Conservation (phyloP, 139 green algal genomes). For the Microglena sp. region DNA sequence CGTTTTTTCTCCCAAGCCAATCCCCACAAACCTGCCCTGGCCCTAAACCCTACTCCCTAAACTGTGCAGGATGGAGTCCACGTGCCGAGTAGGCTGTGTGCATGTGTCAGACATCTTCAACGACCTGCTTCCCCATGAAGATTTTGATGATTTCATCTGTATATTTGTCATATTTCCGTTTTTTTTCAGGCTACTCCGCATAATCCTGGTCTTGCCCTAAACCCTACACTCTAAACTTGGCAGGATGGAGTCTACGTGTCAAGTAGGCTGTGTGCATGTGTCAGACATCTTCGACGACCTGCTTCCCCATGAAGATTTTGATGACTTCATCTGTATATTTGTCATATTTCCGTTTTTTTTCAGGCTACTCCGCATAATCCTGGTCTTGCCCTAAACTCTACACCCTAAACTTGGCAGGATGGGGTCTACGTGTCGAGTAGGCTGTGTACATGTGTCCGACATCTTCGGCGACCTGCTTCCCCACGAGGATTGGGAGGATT, state of each 20-base stretch:
- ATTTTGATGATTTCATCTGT: too few relatives aligned
- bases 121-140: slow-evolving; percentile 22
- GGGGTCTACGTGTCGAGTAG: slow-evolving; percentile 23
- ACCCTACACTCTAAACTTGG: too few relatives aligned
- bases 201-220: too few relatives aligned
- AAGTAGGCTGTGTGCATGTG: slow-evolving; percentile 40
- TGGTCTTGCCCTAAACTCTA: neutral
- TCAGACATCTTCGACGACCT: slow-evolving; percentile 26
- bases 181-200: too few relatives aligned
- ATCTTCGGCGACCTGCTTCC: slow-evolving; percentile 22
- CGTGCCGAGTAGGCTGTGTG: slow-evolving; percentile 26
- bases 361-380: neutral
- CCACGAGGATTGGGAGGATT: too few relatives aligned
- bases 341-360: too few relatives aligned
- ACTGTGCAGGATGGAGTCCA: slow-evolving; percentile 19
- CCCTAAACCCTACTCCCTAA: neutral
- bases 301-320: slow-evolving; percentile 26
- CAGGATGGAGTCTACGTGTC: too few relatives aligned
- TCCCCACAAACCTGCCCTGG: neutral
- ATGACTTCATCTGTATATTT: neutral
- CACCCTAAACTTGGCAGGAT: slow-evolving; percentile 6
- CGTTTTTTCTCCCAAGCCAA: neutral
- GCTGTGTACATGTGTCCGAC: slow-evolving; percentile 37
- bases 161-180: too few relatives aligned
- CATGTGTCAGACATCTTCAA: slow-evolving; percentile 35